Percentiles rank a stretch among this genome's conserved stretches.
phyloP scores from a whole-genome alignment of 2,329 filamentous ascomycete species.

The Emmonsiellopsis sp. region DNA sequence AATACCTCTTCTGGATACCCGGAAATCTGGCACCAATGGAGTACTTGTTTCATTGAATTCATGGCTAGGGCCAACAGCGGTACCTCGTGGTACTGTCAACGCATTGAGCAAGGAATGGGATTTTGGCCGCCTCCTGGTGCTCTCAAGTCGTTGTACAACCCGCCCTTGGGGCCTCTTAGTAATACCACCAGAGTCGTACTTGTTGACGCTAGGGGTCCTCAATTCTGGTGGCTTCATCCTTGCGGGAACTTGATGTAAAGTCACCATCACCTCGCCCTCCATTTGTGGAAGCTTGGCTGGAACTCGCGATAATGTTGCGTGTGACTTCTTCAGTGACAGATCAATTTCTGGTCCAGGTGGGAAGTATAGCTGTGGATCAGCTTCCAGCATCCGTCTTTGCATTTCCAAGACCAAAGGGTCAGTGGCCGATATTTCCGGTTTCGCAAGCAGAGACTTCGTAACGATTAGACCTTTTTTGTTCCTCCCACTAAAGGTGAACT shows the following conservation, averaged over 20 bases:
- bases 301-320: constrained; percentile 2
- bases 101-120: constrained; percentile 10
- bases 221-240: constrained; percentile 12
- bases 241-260: constrained; percentile 28
- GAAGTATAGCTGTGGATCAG: constrained; percentile 34
- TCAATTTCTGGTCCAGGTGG: constrained; percentile 34
- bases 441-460: constrained; percentile 42
- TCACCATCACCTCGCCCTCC: constrained; percentile 24
- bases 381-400: constrained; percentile 41
- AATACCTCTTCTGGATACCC: not conserved
- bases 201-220: constrained; percentile 2
- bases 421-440: constrained; percentile 35
- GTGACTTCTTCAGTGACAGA: constrained; percentile 19
- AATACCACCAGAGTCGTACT: not conserved
- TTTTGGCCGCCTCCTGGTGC: constrained; percentile 14
- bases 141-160: constrained; percentile 20
- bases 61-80: not conserved
- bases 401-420: constrained; percentile 39
- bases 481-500: constrained; percentile 43
- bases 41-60: too few species aligned
- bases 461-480: constrained; percentile 38
- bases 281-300: constrained; percentile 19
- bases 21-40: not conserved
- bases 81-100: constrained; percentile 10
- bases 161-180: constrained; percentile 2